A percentile compares a stretch with the other conserved stretches of the same genome.
Evolutionary conservation across 257 asterid species (phyloP).

Genomic region (Penstemon barbatus): DNA sequence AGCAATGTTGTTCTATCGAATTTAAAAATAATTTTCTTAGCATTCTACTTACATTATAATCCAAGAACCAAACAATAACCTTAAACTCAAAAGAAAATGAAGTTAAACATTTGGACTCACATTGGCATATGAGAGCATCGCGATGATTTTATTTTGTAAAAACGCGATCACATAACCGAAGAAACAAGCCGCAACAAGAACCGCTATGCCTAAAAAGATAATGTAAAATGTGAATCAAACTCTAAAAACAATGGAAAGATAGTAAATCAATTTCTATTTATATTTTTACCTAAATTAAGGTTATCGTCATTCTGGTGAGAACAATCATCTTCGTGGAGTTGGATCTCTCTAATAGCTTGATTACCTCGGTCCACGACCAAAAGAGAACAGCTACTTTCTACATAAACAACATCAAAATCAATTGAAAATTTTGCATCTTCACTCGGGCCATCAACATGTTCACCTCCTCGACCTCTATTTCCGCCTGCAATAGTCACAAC

Average conservation of each 20-base stretch:
- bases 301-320: conserved; percentile 49
- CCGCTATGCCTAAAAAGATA: conserved; percentile 64
- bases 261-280: neutral
- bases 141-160: conserved; percentile 59
- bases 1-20: no score
- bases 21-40: no score
- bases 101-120: conserved; percentile 40
- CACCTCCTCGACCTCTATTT: conserved; percentile 70
- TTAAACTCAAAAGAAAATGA: no score
- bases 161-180: conserved; percentile 88
- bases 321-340: conserved; percentile 79
- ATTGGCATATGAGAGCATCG: conserved; percentile 46
- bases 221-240: neutral
- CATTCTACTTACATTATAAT: no score
- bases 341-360: conserved; percentile 92
- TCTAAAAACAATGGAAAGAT: conserved; percentile 12
- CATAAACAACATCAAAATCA: conserved; percentile 77
- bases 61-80: no score
- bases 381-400: conserved; percentile 81
- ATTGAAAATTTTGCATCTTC: conserved; percentile 85
- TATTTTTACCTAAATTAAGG: conserved; percentile 58
- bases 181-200: conserved; percentile 76
- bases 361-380: conserved; percentile 85
- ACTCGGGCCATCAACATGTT: conserved; percentile 90
- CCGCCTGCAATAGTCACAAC: conserved; percentile 96